A percentile compares a stretch with the other conserved stretches of the same genome.
Evolutionary conservation across 2,329 filamentous ascomycete species (phyloP).

Genomic region (Dactylellina cionopaga): DNA sequence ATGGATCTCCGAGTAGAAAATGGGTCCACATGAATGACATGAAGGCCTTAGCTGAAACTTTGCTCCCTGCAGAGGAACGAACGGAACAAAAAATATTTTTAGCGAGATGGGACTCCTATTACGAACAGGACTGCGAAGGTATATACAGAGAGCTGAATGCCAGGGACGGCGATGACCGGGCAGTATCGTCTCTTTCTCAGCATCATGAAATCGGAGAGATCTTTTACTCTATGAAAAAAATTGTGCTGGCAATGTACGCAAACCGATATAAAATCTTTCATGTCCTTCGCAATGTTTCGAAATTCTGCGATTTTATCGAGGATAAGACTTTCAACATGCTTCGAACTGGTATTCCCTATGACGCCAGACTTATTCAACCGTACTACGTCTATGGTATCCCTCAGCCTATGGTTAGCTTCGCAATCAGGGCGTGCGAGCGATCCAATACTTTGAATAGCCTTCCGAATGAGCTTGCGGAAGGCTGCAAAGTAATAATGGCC

Average conservation of each 20-base stretch:
- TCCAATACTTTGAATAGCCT: too few species aligned
- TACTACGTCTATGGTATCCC: too few species aligned
- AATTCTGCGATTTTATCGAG: too few species aligned
- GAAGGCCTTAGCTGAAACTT: background rate
- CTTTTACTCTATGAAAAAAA: background rate
- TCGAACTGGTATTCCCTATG: too few species aligned
- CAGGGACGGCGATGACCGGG: too few species aligned
- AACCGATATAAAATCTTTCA: background rate
- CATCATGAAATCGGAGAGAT: background rate
- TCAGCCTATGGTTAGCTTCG: too few species aligned
- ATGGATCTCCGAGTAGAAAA: background rate
- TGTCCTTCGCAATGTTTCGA: too few species aligned
- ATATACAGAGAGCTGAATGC: too few species aligned
- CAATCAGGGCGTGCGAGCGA: background rate
- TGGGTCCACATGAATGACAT: slow-evolving; percentile 1
- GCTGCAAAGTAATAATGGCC: background rate
- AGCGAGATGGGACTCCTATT: background rate
- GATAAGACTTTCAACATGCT: too few species aligned
- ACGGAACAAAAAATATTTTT: background rate
- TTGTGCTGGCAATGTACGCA: background rate
- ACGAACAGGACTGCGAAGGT: background rate
- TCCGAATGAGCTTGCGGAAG: background rate
- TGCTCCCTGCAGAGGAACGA: background rate
- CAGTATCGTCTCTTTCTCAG: too few species aligned
- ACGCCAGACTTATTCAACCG: too few species aligned